phyloP scores from a whole-genome alignment of 768 basidiomycete species.

The Pleurotus pulmonarius region DNA sequence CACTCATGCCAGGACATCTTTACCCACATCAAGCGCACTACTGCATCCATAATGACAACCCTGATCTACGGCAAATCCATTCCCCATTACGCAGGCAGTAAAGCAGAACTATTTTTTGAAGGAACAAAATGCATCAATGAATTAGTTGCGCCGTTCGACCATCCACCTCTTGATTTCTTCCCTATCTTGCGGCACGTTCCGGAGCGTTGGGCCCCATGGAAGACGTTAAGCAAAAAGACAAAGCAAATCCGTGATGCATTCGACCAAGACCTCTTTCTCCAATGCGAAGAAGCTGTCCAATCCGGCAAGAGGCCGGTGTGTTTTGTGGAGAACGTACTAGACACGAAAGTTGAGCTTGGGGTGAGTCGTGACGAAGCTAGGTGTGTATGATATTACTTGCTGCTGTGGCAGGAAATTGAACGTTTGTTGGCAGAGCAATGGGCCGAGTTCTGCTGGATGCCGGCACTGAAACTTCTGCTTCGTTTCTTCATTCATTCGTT shows the following conservation, averaged over 20 bases:
- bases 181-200: conserved; percentile 16
- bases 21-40: conserved; percentile 7
- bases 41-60: conserved; percentile 9
- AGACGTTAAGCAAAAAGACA: conserved; percentile 2
- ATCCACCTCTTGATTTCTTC: conserved; percentile 13
- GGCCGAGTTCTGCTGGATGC: neutral
- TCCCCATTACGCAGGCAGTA: conserved; percentile 6
- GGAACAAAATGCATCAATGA: neutral
- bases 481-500: neutral
- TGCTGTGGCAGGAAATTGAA: too few relatives aligned
- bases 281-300: conserved; percentile 3
- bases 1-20: conserved; percentile 5
- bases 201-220: conserved; percentile 16
- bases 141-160: conserved; percentile 3
- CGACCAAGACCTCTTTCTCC: conserved; percentile 2
- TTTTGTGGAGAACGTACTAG: conserved; percentile 21
- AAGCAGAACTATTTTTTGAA: conserved; percentile 6
- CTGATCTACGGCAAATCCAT: conserved; percentile 11
- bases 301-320: conserved; percentile 18
- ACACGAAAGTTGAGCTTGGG: conserved; percentile 9
- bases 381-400: neutral
- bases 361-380: conserved; percentile 4
- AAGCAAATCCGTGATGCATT: conserved; percentile 4
- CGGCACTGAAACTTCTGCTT: neutral
- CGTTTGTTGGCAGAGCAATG: neutral